phyloP scores from a whole-genome alignment of 2,329 filamentous ascomycete species.

The Didymella pinodella region DNA sequence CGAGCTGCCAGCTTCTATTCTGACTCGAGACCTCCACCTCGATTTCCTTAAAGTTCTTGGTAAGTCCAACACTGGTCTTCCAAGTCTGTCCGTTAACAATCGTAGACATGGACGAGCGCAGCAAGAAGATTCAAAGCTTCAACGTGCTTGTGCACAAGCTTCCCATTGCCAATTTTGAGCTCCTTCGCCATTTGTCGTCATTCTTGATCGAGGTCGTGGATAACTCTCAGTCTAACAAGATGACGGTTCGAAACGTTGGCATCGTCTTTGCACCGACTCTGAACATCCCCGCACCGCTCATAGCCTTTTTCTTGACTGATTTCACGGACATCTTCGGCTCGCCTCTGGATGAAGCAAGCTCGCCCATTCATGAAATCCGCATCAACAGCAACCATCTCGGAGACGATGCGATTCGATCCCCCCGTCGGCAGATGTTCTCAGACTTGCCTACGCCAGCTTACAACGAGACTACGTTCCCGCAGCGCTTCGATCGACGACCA shows the following conservation, averaged over 20 bases:
- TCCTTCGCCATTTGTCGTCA: conserved; percentile 83
- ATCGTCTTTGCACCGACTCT: conserved; percentile 98
- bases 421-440: conserved; percentile 70
- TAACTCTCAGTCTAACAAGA: conserved; percentile 90
- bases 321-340: conserved; percentile 85
- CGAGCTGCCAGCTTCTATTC: conserved; percentile 87
- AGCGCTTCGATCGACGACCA: conserved; percentile 37
- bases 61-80: conserved; percentile 44
- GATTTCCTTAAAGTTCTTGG: conserved; percentile 84
- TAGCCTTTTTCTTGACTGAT: conserved; percentile 91
- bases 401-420: conserved; percentile 68
- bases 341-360: conserved; percentile 64
- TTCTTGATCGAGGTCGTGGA: conserved; percentile 94
- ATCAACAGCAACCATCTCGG: conserved; percentile 53
- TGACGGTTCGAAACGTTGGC: conserved; percentile 94
- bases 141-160: conserved; percentile 81
- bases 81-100: conserved; percentile 29
- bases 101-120: conserved; percentile 73
- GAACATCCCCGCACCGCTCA: conserved; percentile 94
- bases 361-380: conserved; percentile 56
- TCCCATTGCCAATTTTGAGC: conserved; percentile 78
- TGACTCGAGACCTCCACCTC: conserved; percentile 88
- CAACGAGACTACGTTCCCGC: conserved; percentile 62
- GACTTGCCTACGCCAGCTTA: conserved; percentile 71
- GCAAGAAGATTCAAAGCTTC: conserved; percentile 79